A percentile compares a stretch with the other conserved stretches of the same genome.
Evolutionary conservation across 345 rosid genomes (phyloP).

Genomic region (Pistacia integerrima): DNA sequence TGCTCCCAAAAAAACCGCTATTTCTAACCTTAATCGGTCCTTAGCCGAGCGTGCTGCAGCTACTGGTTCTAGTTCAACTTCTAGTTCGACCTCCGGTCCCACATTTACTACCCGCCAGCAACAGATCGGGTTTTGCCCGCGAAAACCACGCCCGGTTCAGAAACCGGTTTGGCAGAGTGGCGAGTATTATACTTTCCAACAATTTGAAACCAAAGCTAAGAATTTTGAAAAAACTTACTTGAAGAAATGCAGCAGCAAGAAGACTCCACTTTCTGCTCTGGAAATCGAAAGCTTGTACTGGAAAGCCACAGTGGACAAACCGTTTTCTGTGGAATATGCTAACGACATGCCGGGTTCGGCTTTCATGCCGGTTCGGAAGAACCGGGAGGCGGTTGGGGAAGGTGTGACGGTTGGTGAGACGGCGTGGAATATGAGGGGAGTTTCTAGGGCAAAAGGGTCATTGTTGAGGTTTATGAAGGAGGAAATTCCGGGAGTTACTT

Average conservation of each 20-base stretch:
- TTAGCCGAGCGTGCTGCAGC: constrained; percentile 60
- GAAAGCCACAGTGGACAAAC: constrained; percentile 93
- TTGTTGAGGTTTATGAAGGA: constrained; percentile 95
- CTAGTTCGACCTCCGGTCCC: constrained; percentile 49
- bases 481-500: constrained; percentile 97
- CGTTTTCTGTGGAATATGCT: constrained; percentile 92
- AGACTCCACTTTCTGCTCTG: constrained; percentile 58
- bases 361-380: constrained; percentile 56
- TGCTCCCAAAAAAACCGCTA: constrained; percentile 64
- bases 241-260: constrained; percentile 62
- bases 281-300: constrained; percentile 92
- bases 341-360: constrained; percentile 99
- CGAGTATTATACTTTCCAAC: constrained; percentile 73
- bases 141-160: constrained; percentile 86
- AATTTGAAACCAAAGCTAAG: constrained; percentile 89
- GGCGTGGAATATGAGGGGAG: constrained; percentile 95
- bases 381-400: constrained; percentile 48
- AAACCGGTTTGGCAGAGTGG: constrained; percentile 99
- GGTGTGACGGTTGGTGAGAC: constrained; percentile 79
- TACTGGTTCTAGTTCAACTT: constrained; percentile 19
- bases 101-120: constrained; percentile 99
- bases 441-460: constrained; percentile 88
- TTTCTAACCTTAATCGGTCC: constrained; percentile 80
- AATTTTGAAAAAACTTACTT: constrained; percentile 66
- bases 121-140: constrained; percentile 99